Evolutionary conservation across 2,329 filamentous ascomycete species (phyloP), one percentile per base, ranked within the genome.

Genomic region (Cladosporium sp.): DNA sequence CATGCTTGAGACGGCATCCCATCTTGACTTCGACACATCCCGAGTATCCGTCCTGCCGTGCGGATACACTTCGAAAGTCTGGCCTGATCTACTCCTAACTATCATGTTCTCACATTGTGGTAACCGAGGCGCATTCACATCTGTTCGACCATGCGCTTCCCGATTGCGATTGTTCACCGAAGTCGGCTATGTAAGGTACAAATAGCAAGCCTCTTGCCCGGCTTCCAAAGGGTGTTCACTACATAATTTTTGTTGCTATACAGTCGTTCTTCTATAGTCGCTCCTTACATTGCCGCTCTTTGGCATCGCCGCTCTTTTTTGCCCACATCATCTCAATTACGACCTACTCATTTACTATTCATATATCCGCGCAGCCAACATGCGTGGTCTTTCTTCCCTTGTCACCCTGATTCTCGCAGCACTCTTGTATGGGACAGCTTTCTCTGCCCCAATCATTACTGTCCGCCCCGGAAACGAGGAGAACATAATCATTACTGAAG

Each of bases 401-500:
- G 2, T 55, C 8, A 6, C 40, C n/a, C 19, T 49, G 2, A 22
- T 22, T 20, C 22, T 20, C 10, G 44, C 34, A 9, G 44, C 24
- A 13, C 45, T 59, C 1, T 20, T 62, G 15, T 51, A 56, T 22
- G 50, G 54, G 20, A 47, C 52, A 37, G 45, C 59, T 40, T 40
- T 61, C 20, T 63, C 65, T 49, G 60, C 51, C n/a, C 64, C 62
- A 4, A 54, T 65, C 19, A 28, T 63, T 19, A 58, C 53, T 24
- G 64, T 64, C 12, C 56, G 50, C 15, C 65, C 65, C 10, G 65
- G 65, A 34, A 58, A 52, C 37, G 60, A 59, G 22, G 42, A 58
- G 13, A 60, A 66, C 42, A 62, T 68, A 37, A 56, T 68, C 15
- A 63, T 68, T 32, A 68, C 61, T 4, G 58, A 61, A 10, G 49